phyloP scores from a whole-genome alignment of 495 filamentous ascomycete species.

The Daldinia grandis region DNA sequence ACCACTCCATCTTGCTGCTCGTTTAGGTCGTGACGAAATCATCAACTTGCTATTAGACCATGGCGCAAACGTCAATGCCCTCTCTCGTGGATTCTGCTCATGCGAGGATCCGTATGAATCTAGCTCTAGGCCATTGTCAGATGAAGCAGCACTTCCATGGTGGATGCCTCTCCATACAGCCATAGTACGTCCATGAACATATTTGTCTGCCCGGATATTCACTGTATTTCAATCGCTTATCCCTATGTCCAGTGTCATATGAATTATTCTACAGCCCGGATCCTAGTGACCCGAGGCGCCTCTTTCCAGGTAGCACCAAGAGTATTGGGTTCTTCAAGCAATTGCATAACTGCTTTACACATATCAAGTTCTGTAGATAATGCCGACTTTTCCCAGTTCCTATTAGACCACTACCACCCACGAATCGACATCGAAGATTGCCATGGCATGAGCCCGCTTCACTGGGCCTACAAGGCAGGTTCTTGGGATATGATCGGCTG shows the following conservation, averaged over 20 bases:
- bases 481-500: conserved; percentile 6
- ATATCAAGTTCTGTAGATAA: not conserved
- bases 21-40: conserved; percentile 4
- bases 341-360: conserved; percentile 18
- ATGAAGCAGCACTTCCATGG: not conserved
- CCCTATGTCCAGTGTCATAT: not conserved
- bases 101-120: not conserved
- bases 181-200: conserved; percentile 16
- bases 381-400: not conserved
- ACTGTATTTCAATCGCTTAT: conserved; percentile 5
- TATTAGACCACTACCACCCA: conserved; percentile 5
- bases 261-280: not conserved
- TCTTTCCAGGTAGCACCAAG: conserved; percentile 13
- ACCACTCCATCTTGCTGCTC: conserved; percentile 10
- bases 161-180: conserved; percentile 26
- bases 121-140: not conserved
- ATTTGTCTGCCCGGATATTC: not conserved
- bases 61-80: conserved; percentile 19
- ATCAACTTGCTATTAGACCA: conserved; percentile 3
- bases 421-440: conserved; percentile 17
- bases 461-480: conserved; percentile 8
- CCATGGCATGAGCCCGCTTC: conserved; percentile 11
- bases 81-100: not conserved
- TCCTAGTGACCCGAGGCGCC: conserved; percentile 14
- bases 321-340: conserved; percentile 1